Base-by-base conservation (phyloP, 257 asterid genomes). In the Fraxinus anomala region DNA sequence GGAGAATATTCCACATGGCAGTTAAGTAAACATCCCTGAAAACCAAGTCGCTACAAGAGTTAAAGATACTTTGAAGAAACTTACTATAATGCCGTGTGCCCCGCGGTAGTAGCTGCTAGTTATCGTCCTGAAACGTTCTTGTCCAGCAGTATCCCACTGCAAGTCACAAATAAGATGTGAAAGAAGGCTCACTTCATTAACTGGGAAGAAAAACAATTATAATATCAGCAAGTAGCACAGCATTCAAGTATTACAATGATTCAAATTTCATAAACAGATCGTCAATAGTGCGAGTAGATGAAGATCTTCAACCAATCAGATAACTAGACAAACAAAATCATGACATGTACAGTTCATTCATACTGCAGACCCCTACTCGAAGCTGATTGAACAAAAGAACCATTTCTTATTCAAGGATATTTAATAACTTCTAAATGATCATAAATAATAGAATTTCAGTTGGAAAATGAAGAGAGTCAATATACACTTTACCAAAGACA, bases 71-170 rank as follows among this genome's bases (percentile, higher is more conserved):
- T 19, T 68, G 80, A 81, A 78, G 79, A 77, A 67, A 85, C 94
- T 73, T 75, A 94, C 98, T 80, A 94, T 94, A 70, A 94, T 94
- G 82, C 98, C 98, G 87, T 93, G 98, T 54, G 98, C 98, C 70
- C 98, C 98, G 21, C 97, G 97, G 87, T 93, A 93, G 83, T 93
- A 93, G 91, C 97, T 92, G 78, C 98, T 93, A 67, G 98, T 93
- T 79, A 93, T 93, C 34, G 98, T 93, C 78, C 98, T 87, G 89
- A 93, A 93, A 59, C 97, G 96, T 85, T 93, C 98, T 85, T 92
- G 98, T 75, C 98, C 97, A 76, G 98, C 98, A 26, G 98, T 94
- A 86, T 94, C 98, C 98, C 97, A 90, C 98, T 94, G 89, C 86
- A 85, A 67, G 70, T 65, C 40, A 54, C 17, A 40, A 72, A 74